phyloP scores from a whole-genome alignment of 1,139 yeast genomes.

The Arxiozyma bovina region DNA sequence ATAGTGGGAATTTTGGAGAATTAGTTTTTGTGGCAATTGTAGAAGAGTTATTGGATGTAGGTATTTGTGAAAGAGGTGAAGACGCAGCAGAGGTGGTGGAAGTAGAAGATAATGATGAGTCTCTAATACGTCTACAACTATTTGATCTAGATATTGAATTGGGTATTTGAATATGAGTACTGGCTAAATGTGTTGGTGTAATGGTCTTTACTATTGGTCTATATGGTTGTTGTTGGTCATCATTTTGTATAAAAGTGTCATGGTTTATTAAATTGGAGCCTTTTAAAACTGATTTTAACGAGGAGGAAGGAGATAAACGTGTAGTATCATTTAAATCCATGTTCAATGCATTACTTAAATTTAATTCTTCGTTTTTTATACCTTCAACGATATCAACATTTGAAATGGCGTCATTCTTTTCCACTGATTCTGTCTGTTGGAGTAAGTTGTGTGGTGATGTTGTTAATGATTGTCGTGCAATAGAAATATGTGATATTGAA shows the following conservation, averaged over 20 bases:
- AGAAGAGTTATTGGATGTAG: background rate
- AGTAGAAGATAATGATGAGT: background rate
- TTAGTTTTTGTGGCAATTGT: slow-evolving; percentile 5
- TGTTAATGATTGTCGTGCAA: background rate
- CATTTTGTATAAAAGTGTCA: background rate
- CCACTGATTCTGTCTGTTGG: background rate
- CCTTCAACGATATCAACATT: background rate
- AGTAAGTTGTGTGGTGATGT: background rate
- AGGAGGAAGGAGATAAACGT: background rate
- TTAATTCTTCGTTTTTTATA: background rate
- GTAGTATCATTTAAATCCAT: background rate
- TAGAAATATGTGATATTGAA: background rate
- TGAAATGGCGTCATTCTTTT: background rate
- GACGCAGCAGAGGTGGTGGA: background rate
- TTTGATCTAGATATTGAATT: slow-evolving; percentile 1
- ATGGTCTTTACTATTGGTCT: background rate
- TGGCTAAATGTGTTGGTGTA: background rate
- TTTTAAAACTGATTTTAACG: slow-evolving; percentile 1
- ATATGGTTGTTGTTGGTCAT: background rate
- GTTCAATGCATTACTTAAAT: background rate
- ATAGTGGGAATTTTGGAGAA: slow-evolving; percentile 17
- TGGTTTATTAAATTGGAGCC: background rate
- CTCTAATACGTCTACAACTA: background rate
- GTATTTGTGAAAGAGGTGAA: background rate
- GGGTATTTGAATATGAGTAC: background rate